Evolutionary conservation across 176 grass and related monocot species (phyloP), one percentile per base, ranked within the genome.

Genomic region (Carex pumila): DNA sequence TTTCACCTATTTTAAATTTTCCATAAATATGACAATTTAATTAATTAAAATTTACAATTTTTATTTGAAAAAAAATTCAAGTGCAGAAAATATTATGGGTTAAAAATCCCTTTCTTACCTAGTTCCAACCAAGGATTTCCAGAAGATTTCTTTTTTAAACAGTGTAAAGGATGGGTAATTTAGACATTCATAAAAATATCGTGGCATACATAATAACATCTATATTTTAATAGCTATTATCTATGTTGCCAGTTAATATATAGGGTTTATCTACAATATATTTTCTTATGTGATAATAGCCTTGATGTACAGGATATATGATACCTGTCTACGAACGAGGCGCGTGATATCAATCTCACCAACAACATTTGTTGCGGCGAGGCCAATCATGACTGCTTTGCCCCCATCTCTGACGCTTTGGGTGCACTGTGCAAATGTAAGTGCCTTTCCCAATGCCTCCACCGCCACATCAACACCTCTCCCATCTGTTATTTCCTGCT

Each of bases 331-430:
- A 32, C 93, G 91, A 30, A 98, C 96, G 21, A 98, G 96, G 84
- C 83, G 92, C 8, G 86, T 98, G 80, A 98, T 98, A 87, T 95
- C 91, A 7, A 98, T 87, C 88, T 95, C 89, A 2, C 95, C 96
- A 65, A 98, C 84, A 3, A 92, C 96, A 19, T 95, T 86, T 17
- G 91, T 72, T 72, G 95, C 83, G 77, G 95, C 92, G 72, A 98
- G 95, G 10, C 95, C 95, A 54, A 98, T 98, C 95, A 98, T 92
- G 37, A 98, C 95, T 86, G 95, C 95, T 93, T 98, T 98, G 56
- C 95, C 95, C 75, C 95, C 95, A 86, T 95, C 92, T 83, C 95
- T 88, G 25, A 98, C 92, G 52, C 95, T 98, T 90, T 91, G 91
- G 10, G 89, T 71, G 53, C 95, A 98, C 77, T 98, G 95, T 50